Conservation (phyloP, 2,329 filamentous ascomycete genomes). For the Berkeleyomyces rouxiae region DNA sequence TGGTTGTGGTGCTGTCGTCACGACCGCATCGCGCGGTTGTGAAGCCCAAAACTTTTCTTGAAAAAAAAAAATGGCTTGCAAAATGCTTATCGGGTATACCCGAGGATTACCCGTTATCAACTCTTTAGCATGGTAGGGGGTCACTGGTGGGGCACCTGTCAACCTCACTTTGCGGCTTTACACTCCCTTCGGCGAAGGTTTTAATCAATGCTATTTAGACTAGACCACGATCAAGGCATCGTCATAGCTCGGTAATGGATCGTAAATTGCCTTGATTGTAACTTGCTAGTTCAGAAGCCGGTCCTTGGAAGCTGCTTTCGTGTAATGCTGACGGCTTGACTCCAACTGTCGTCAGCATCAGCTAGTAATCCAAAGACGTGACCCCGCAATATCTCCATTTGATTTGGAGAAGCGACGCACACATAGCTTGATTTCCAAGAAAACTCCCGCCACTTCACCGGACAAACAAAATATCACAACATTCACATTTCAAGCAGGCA, state of each 20-base stretch:
- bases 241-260: neutral
- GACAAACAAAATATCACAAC: neutral
- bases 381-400: neutral
- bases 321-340: neutral
- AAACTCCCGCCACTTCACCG: neutral
- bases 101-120: constrained; percentile 8
- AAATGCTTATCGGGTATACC: constrained; percentile 10
- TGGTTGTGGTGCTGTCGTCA: neutral
- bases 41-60: constrained; percentile 15
- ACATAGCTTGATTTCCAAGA: neutral
- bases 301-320: neutral
- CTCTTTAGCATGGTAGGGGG: neutral
- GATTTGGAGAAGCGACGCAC: neutral
- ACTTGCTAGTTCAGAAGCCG: neutral
- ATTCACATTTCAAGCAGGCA: neutral
- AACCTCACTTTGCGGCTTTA: neutral
- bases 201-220: neutral
- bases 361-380: neutral
- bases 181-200: neutral
- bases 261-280: neutral
- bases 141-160: neutral
- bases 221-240: neutral
- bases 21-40: constrained; percentile 4
- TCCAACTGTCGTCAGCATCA: neutral
- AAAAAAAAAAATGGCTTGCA: constrained; percentile 11